A percentile compares a stretch with the other conserved stretches of the same genome.
Conservation (phyloP, 140 eudicot genomes). For the Stevia rebaudiana region DNA sequence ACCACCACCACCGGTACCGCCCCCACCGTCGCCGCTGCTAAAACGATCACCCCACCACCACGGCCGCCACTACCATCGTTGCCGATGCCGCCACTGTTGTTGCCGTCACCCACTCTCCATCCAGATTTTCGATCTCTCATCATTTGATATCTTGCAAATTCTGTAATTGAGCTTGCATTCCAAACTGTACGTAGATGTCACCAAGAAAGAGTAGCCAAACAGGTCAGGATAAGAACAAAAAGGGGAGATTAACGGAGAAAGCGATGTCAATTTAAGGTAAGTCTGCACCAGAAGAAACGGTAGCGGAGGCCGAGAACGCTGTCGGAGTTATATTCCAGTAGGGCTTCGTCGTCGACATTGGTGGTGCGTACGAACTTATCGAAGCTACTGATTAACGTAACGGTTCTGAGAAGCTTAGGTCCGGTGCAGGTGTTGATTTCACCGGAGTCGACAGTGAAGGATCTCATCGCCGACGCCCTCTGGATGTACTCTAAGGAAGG, state of each 20-base stretch:
- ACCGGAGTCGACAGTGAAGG: slow-evolving; percentile 61
- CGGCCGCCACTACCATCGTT: too few relatives aligned
- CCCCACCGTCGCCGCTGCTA: too few relatives aligned
- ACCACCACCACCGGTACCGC: too few relatives aligned
- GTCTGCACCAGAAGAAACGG: slow-evolving; percentile 18
- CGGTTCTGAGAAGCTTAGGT: slow-evolving; percentile 70
- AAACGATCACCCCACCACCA: too few relatives aligned
- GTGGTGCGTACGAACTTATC: slow-evolving; percentile 46
- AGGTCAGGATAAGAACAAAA: slow-evolving; percentile 37
- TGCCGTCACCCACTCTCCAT: too few relatives aligned
- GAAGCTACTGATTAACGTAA: slow-evolving; percentile 73
- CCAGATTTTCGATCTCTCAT: too few relatives aligned
- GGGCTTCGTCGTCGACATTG: slow-evolving; percentile 5
- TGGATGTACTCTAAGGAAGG: slow-evolving; percentile 64
- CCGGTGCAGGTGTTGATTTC: slow-evolving; percentile 60
- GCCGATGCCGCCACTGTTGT: too few relatives aligned
- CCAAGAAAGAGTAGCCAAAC: slow-evolving; percentile 40
- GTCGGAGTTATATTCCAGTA: slow-evolving; percentile 51
- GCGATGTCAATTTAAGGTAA: slow-evolving; percentile 64
- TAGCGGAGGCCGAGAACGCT: slow-evolving; percentile 63
- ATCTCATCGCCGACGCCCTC: slow-evolving; percentile 54
- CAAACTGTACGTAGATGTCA: too few relatives aligned
- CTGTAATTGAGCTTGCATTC: too few relatives aligned
- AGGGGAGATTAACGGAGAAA: slow-evolving; percentile 46
- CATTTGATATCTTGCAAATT: too few relatives aligned